These are phyloP conservation scores for Microbotryum violaceum DNA, from an alignment of 1,284 basidiomycete genomes.

Conservation along the genomic window DNA sequence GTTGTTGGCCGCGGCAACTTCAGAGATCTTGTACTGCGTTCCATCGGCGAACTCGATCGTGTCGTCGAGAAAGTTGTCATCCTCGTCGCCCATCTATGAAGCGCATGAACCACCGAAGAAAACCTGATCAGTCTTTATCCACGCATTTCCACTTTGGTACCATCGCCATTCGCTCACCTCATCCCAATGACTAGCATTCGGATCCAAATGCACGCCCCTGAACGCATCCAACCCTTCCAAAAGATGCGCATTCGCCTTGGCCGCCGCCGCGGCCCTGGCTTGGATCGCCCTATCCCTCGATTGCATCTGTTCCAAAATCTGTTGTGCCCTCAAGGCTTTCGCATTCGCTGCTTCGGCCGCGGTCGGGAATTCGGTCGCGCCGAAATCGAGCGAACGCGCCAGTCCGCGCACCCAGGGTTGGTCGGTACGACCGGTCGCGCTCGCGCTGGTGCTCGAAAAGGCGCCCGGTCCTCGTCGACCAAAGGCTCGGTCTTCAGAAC, in stretches of 20 bases:
- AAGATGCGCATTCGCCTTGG: conserved; percentile 34
- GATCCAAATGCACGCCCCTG: conserved; percentile 79
- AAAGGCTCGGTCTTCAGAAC: too few relatives aligned
- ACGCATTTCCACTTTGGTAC: too few relatives aligned
- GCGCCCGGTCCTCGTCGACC: too few relatives aligned
- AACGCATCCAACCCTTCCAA: conserved; percentile 64
- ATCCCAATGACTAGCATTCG: conserved; percentile 91
- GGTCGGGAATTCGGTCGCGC: conserved; percentile 66
- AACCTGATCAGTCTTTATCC: background rate
- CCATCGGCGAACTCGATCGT: conserved; percentile 91
- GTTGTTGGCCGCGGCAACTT: conserved; percentile 35
- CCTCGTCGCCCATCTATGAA: conserved; percentile 72
- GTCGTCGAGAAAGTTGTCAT: conserved; percentile 77
- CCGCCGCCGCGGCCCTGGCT: conserved; percentile 33
- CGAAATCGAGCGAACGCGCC: too few relatives aligned
- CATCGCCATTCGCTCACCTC: conserved; percentile 54
- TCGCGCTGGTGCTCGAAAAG: too few relatives aligned
- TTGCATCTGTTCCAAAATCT: conserved; percentile 24
- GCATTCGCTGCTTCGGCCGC: conserved; percentile 79
- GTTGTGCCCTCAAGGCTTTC: conserved; percentile 21
- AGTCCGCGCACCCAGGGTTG: too few relatives aligned
- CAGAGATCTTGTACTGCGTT: conserved; percentile 66
- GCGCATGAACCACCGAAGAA: background rate
- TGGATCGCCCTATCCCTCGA: conserved; percentile 32
- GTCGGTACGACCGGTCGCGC: too few relatives aligned